A percentile compares a stretch with the other conserved stretches of the same genome.
phyloP scores from a whole-genome alignment of 2,329 filamentous ascomycete genomes.

The Lojkania enalia region DNA sequence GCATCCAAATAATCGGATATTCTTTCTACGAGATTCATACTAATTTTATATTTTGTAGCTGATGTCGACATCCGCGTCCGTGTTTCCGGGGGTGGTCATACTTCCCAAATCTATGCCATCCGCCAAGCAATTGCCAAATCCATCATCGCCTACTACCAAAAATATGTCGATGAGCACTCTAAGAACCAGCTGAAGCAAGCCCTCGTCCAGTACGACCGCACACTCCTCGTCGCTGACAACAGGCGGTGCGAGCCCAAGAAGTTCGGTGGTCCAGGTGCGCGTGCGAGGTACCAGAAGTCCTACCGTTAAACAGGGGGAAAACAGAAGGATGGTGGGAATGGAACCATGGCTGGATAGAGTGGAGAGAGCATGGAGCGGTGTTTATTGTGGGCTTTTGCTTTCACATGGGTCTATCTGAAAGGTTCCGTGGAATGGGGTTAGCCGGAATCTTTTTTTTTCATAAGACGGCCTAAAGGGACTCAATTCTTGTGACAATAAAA shows the following conservation, averaged over 20 bases:
- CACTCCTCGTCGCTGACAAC: constrained; percentile 98
- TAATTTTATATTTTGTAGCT: constrained; percentile 46
- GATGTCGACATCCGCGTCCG: constrained; percentile 97
- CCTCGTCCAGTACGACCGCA: constrained; percentile 93
- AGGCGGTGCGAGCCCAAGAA: constrained; percentile 99
- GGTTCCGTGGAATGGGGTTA: constrained; percentile 31
- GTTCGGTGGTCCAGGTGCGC: constrained; percentile 90
- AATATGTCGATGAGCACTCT: constrained; percentile 99
- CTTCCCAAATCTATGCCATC: constrained; percentile 96
- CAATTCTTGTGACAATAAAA: constrained; percentile 46
- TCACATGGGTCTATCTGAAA: constrained; percentile 33
- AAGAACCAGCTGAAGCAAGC: constrained; percentile 99
- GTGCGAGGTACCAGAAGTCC: constrained; percentile 97
- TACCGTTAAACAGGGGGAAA: constrained; percentile 75
- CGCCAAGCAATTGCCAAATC: constrained; percentile 98
- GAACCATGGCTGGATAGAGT: constrained; percentile 11
- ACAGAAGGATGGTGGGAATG: constrained; percentile 5
- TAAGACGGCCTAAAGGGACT: constrained; percentile 32
- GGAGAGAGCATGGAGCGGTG: constrained; percentile 39
- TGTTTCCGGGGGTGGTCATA: constrained; percentile 96
- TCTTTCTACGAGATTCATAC: not conserved
- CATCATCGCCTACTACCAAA: constrained; percentile 98
- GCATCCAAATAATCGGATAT: not conserved
- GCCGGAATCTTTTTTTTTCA: constrained; percentile 28
- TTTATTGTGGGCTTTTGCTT: constrained; percentile 41